phyloP scores from a whole-genome alignment of 1,284 basidiomycete species.

The Meripilus lineatus region DNA sequence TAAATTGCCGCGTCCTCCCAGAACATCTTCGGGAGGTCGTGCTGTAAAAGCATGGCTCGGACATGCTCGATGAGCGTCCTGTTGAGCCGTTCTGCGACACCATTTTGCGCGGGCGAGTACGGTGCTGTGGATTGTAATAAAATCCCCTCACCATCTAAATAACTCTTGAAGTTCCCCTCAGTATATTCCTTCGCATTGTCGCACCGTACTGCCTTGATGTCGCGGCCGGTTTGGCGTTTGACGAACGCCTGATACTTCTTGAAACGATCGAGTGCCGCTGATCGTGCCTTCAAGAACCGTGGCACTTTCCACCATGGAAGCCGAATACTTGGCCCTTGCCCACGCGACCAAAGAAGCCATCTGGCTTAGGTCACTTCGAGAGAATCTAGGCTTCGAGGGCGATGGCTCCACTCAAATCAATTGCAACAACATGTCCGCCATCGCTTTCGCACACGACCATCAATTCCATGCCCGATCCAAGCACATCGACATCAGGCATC shows the following conservation, averaged over 20 bases:
- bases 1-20: slow-evolving; percentile 8
- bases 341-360: slow-evolving; percentile 24
- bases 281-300: too few species aligned
- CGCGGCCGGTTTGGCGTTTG: too few species aligned
- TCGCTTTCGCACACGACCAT: slow-evolving; percentile 24
- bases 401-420: slow-evolving; percentile 14
- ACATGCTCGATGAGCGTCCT: slow-evolving; percentile 15
- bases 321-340: too few species aligned
- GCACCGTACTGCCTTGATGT: slow-evolving; percentile 20
- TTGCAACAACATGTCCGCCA: slow-evolving; percentile 32
- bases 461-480: slow-evolving; percentile 23
- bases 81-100: slow-evolving; percentile 33
- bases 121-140: slow-evolving; percentile 3
- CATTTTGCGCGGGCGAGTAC: slow-evolving; percentile 7
- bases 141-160: slow-evolving; percentile 1
- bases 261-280: slow-evolving; percentile 32
- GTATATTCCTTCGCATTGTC: slow-evolving; percentile 30
- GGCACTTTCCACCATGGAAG: slow-evolving; percentile 27
- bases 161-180: slow-evolving; percentile 27
- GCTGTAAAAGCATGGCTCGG: slow-evolving; percentile 13
- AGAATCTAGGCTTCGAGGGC: slow-evolving; percentile 19
- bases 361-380: slow-evolving; percentile 23
- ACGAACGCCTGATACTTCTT: slow-evolving; percentile 36
- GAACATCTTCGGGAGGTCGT: slow-evolving; percentile 1
- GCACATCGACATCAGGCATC: slow-evolving; percentile 31